A percentile compares a stretch with the other conserved stretches of the same genome.
These are phyloP conservation scores for Furcasterigmium furcatum DNA, from an alignment of 2,329 filamentous ascomycete species.

Conservation along the genomic window DNA sequence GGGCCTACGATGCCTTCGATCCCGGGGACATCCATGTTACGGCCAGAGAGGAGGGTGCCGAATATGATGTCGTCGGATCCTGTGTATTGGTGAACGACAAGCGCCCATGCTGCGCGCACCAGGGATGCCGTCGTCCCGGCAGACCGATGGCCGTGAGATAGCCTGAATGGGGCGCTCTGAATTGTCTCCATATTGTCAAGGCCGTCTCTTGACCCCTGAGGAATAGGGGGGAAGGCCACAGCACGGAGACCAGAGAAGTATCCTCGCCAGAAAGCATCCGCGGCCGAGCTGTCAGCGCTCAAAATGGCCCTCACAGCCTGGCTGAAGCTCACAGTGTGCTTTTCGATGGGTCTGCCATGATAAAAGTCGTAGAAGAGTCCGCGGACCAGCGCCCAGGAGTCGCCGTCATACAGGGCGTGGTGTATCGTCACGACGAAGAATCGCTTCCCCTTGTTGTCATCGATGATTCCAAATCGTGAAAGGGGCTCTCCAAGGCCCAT, in stretches of 20 bases:
- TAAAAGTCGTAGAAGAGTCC: neutral
- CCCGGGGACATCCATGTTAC: slow-evolving; percentile 17
- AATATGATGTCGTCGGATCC: slow-evolving; percentile 15
- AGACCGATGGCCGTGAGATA: too few relatives aligned
- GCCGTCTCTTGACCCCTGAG: neutral
- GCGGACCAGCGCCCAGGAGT: neutral
- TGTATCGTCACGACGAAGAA: slow-evolving; percentile 16
- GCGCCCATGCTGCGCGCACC: slow-evolving; percentile 3
- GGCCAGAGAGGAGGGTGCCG: slow-evolving; percentile 38
- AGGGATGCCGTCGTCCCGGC: neutral
- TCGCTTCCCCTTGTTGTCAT: neutral
- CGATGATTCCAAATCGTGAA: slow-evolving; percentile 13
- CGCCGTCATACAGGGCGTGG: slow-evolving; percentile 9
- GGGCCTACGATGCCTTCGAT: slow-evolving; percentile 18
- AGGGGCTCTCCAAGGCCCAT: slow-evolving; percentile 16
- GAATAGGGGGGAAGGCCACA: slow-evolving; percentile 15
- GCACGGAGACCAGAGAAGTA: slow-evolving; percentile 11
- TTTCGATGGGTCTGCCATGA: too few relatives aligned
- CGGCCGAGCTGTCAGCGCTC: too few relatives aligned
- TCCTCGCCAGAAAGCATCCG: slow-evolving; percentile 10
- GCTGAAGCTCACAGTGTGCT: too few relatives aligned
- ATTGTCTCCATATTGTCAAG: neutral
- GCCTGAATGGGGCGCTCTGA: too few relatives aligned
- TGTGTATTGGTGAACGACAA: neutral
- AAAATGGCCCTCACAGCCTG: too few relatives aligned